Base-by-base conservation (phyloP, 2,329 filamentous ascomycete genomes). In the Cercospora brassicicola region DNA sequence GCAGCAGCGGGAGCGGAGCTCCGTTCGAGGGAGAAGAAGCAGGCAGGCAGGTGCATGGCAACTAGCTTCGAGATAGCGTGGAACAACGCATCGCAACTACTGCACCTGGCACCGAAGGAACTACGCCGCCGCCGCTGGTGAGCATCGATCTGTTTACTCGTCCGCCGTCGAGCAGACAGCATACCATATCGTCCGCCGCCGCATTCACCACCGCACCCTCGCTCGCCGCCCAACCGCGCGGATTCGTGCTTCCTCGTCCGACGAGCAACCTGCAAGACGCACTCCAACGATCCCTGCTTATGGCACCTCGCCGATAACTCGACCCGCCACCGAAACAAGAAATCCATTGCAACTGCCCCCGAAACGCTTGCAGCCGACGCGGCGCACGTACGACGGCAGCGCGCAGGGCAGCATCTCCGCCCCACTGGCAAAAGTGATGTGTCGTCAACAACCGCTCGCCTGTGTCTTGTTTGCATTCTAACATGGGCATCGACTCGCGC, bases 401-500 rank as follows among this genome's bases (percentile, higher is more conserved):
- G 48, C 45, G 62, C 62, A 64, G 62, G 59, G 59, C 59, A 51
- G 62, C 51, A 33, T 23, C 30, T 30, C 33, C 30, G 62, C 62
- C 62, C 62, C 62, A 64, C 62, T 64, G 62, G 45, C 36, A 51
- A 55, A 64, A 64, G 62, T 64, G 51, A 64, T 64, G 62, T 64
- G 62, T 64, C 62, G 31, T 39, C 62, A 64, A 64, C 62, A 39
- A 33, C n/a, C 45, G 28, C 26, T 15, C 30, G 28, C 48, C 53
- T 62, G 62, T 33, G 66, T 65, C 59, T 28, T 64, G 59, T 36
- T 60, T 60, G 57, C 53, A 48, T 39, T 67, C 62, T 66, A 68
- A 67, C 62, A 71, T 71, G 69, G 69, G 69, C 48, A 59, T 69
- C 53, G 69, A 71, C 64, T 71, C 64, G 56, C 69, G 69, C 64